Evolutionary conservation across 2,329 filamentous ascomycete species (phyloP).

Genomic region (Dothidotthia symphoricarpi): DNA sequence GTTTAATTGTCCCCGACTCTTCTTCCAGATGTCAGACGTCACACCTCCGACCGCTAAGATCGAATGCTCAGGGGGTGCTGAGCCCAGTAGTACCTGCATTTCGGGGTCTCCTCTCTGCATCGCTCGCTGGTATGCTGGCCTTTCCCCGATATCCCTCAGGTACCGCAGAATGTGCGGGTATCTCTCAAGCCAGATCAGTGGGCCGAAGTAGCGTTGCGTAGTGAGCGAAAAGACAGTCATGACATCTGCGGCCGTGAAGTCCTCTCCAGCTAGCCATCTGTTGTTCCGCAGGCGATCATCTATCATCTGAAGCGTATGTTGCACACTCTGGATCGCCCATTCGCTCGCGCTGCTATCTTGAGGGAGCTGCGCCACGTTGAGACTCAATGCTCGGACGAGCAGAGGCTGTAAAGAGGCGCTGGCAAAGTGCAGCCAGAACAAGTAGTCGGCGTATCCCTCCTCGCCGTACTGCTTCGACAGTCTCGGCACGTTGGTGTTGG

Average conservation of each 20-base stretch:
- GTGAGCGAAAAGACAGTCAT: constrained; percentile 62
- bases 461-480: constrained; percentile 37
- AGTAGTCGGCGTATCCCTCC: constrained; percentile 55
- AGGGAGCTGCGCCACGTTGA: constrained; percentile 22
- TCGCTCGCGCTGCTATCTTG: constrained; percentile 20
- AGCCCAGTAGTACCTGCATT: constrained; percentile 34
- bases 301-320: constrained; percentile 43
- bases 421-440: constrained; percentile 62
- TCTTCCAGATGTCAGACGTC: constrained; percentile 16
- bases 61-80: constrained; percentile 15
- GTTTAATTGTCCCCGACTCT: constrained; percentile 2
- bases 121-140: constrained; percentile 33
- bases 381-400: constrained; percentile 29
- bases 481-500: constrained; percentile 4
- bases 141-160: constrained; percentile 13
- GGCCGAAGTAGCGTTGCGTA: constrained; percentile 55
- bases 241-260: constrained; percentile 63
- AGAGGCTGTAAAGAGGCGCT: constrained; percentile 41
- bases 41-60: constrained; percentile 16
- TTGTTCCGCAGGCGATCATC: constrained; percentile 50
- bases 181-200: constrained; percentile 11
- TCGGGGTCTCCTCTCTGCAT: constrained; percentile 56
- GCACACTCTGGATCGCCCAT: constrained; percentile 26
- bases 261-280: constrained; percentile 57
- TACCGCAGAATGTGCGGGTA: constrained; percentile 21